Conservation (phyloP, 2,329 filamentous ascomycete species). For the Penicillium concentricum region DNA sequence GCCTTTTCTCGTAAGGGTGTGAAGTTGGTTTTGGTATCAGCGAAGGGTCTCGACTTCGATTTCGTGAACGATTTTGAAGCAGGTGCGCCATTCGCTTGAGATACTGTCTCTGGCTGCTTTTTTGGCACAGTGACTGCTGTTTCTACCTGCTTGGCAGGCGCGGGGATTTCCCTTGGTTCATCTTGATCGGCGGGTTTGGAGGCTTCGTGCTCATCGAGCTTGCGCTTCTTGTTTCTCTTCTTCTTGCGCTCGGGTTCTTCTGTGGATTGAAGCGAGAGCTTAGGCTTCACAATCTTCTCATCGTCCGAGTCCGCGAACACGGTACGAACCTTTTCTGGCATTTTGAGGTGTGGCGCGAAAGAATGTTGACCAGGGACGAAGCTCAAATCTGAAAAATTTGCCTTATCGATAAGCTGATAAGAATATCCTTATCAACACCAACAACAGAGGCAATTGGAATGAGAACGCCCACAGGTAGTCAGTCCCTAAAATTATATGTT, state of each 20-base stretch:
- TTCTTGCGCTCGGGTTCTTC: slow-evolving; percentile 20
- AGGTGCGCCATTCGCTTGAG: neutral
- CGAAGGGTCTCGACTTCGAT: slow-evolving; percentile 15
- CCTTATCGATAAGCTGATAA: slow-evolving; percentile 32
- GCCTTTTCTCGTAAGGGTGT: slow-evolving; percentile 45
- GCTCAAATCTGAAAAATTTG: slow-evolving; percentile 2
- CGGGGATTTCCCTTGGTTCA: slow-evolving; percentile 1
- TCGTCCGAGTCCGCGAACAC: slow-evolving; percentile 30
- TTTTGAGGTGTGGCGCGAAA: slow-evolving; percentile 15
- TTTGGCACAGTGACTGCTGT: neutral
- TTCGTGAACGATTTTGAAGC: slow-evolving; percentile 12
- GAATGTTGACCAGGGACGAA: neutral
- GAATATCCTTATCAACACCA: neutral
- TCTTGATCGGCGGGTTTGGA: slow-evolving; percentile 9
- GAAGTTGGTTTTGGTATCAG: slow-evolving; percentile 27
- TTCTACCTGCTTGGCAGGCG: neutral
- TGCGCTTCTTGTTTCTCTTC: slow-evolving; percentile 35
- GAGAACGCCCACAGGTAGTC: neutral
- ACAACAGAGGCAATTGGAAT: neutral
- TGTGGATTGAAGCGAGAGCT: neutral
- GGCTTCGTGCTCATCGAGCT: slow-evolving; percentile 28
- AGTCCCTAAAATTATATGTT: neutral
- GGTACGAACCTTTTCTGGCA: slow-evolving; percentile 21
- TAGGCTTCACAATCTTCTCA: slow-evolving; percentile 16
- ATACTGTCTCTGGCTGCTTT: neutral